Conservation (phyloP, 176 grass and related monocot species). For the Bothriochloa decipiens region DNA sequence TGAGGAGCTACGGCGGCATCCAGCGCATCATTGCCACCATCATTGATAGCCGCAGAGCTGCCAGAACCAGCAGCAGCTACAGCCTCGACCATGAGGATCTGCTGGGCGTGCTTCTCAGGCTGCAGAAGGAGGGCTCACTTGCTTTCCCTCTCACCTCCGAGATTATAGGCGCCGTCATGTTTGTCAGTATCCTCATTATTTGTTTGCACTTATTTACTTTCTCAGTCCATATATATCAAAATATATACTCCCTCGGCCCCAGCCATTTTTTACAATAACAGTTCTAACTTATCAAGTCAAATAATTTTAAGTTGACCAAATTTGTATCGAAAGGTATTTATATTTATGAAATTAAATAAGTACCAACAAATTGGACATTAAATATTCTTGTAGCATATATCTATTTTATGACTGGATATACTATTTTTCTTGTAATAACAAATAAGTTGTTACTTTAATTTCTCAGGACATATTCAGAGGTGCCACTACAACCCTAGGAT, state of each 20-base stretch:
- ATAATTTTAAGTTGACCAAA: too few species aligned
- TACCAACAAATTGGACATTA: too few species aligned
- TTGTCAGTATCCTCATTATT: not conserved
- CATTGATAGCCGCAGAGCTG: slow-evolving; percentile 8
- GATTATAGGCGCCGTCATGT: slow-evolving; percentile 24
- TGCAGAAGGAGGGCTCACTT: slow-evolving; percentile 10
- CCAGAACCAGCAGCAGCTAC: too few species aligned
- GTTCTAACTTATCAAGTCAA: too few species aligned
- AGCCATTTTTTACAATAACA: too few species aligned
- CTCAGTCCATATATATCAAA: not conserved
- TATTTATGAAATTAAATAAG: too few species aligned
- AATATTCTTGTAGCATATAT: too few species aligned
- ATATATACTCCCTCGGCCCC: too few species aligned
- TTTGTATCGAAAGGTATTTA: too few species aligned
- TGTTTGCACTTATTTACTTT: not conserved
- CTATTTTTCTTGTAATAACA: too few species aligned
- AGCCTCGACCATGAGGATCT: not conserved
- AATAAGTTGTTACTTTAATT: not conserved
- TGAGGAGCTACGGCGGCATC: not conserved
- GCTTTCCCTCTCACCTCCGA: slow-evolving; percentile 20
- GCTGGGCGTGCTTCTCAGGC: slow-evolving; percentile 15
- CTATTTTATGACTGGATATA: too few species aligned
- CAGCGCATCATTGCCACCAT: not conserved
- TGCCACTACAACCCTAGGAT: slow-evolving; percentile 18
- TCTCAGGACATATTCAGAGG: not conserved